Evolutionary conservation across 768 basidiomycete species (phyloP).

Genomic region (Boletus pseudo-olivaceus): DNA sequence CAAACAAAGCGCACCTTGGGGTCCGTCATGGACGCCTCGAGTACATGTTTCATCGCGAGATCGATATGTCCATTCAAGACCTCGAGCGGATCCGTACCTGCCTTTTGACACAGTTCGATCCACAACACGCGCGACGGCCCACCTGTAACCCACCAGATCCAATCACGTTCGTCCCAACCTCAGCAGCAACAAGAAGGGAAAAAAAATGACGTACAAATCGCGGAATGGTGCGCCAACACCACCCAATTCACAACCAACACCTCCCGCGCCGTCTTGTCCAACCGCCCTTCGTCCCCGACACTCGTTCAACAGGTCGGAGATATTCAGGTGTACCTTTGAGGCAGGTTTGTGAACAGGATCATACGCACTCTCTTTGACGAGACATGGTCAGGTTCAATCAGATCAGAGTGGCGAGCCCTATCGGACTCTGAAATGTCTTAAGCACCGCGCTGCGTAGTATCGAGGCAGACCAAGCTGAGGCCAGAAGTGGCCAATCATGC

Average conservation of each 20-base stretch:
- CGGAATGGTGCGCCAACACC: conserved; percentile 71
- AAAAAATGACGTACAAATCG: conserved; percentile 50
- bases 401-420: too few species aligned
- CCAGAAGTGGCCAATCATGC: too few species aligned
- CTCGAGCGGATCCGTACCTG: conserved; percentile 61
- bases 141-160: conserved; percentile 9
- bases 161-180: not conserved
- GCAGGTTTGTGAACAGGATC: too few species aligned
- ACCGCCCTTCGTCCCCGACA: conserved; percentile 37
- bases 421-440: too few species aligned
- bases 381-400: too few species aligned
- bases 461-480: too few species aligned
- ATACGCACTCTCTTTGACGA: too few species aligned
- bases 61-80: conserved; percentile 51
- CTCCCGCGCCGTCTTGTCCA: conserved; percentile 41
- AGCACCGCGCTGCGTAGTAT: too few species aligned
- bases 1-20: conserved; percentile 38
- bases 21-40: conserved; percentile 44
- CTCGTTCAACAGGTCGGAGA: conserved; percentile 23
- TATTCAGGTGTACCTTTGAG: too few species aligned
- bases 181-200: too few species aligned
- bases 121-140: conserved; percentile 38
- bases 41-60: conserved; percentile 44
- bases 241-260: conserved; percentile 50
- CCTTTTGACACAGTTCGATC: conserved; percentile 79